Percentiles rank a stretch among this genome's conserved stretches.
phyloP scores from a whole-genome alignment of 2,329 filamentous ascomycete genomes.

The Monilinia aucupariae region DNA sequence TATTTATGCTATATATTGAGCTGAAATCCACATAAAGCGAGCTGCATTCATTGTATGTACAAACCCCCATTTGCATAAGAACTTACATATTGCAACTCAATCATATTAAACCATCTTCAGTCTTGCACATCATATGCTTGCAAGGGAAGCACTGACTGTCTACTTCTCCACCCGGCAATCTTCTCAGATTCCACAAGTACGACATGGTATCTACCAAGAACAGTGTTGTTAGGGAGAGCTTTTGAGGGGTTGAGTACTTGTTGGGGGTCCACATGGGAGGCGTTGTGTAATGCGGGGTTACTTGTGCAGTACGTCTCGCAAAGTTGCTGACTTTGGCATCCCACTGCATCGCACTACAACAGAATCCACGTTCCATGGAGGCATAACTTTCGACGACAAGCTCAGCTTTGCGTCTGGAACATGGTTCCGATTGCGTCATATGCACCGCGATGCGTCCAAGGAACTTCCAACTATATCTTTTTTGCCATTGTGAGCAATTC shows the following conservation, averaged over 20 bases:
- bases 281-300: too few relatives aligned
- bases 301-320: background rate
- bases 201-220: too few relatives aligned
- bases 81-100: background rate
- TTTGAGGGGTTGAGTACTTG: too few relatives aligned
- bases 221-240: background rate
- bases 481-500: background rate
- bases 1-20: background rate
- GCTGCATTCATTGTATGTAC: background rate
- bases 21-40: background rate
- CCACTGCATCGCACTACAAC: background rate
- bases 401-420: too few relatives aligned
- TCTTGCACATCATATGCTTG: background rate
- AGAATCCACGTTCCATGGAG: background rate
- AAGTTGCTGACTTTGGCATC: background rate
- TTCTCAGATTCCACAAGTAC: background rate
- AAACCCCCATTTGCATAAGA: background rate
- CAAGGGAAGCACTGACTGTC: background rate
- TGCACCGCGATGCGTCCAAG: background rate
- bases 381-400: background rate
- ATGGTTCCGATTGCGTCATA: too few relatives aligned
- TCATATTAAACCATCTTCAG: background rate
- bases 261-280: too few relatives aligned
- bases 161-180: too few relatives aligned
- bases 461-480: background rate